Base-by-base conservation (phyloP, 352 stramenopile genomes). In the Blastocystis sp. region DNA sequence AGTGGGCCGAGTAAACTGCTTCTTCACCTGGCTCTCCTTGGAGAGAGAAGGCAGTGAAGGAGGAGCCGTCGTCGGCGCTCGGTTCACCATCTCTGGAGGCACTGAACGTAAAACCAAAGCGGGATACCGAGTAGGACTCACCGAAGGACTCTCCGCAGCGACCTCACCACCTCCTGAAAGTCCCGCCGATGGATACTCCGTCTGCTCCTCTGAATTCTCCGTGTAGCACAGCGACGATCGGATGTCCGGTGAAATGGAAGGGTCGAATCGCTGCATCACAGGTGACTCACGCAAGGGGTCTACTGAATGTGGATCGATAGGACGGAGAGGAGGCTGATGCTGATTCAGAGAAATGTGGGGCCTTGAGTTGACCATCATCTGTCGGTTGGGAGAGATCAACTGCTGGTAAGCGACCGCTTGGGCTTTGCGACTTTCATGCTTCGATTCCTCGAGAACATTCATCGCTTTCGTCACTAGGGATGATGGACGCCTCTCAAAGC, bases 381-480 rank as follows among this genome's bases (percentile, higher is more conserved):
- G 50, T n/a, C 20, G 13, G 50, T n/a, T n/a, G 50, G 50, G 50
- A 59, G 50, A 13, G 2, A 59, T 13, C 50, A n/a, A 2, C 50
- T 59, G 50, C 50, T 59, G 50, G 20, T 59, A 59, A n/a, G 50
- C 50, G 50, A 59, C 11, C 50, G 13, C 11, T n/a, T 59, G 50
- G 0, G 50, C 50, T 59, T 59, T 59, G 13, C 50, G 50, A 59
- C 50, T 59, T n/a, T 59, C 50, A 13, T 59, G 50, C 50, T 59
- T 59, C 11, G 50, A 59, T n/a, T 59, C 50, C 50, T 59, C 50
- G 50, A 81, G 3, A 16, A 41, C 41, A 34, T 47, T 66, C 73
- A 85, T 66, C 24, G 26, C 73, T 4, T 65, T 85, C 11, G 73
- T 85, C 0, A 85, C 73, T 85, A 66, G 18, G 8, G 18, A n/a